Base-by-base conservation (phyloP, 768 basidiomycete genomes). In the Agaricus sinodeliciosus region DNA sequence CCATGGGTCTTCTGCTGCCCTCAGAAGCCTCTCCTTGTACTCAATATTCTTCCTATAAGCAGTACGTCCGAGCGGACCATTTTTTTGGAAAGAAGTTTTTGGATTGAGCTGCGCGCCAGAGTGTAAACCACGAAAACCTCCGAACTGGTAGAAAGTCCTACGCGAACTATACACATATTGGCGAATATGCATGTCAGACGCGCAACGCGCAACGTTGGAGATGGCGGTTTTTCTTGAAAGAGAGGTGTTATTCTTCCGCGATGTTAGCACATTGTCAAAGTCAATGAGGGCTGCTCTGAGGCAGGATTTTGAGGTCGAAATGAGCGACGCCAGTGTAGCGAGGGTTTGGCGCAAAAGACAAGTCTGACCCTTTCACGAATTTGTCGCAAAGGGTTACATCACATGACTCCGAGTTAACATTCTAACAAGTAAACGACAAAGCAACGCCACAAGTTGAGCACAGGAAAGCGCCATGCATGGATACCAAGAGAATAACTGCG, bases 1-100 rank as follows among this genome's bases (percentile, higher is more conserved):
- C 72, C 70, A 73, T 55, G 68, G 68, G 44, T 58, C 59, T 52
- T 74, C 72, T 9, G 72, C 69, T 12, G 67, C 69, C 12, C 19
- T 19, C 15, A 50, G 42, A 22, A 31, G n/a, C 5, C 12, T 15
- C 27, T 9, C 13, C 7, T 22, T 19, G 11, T 2, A 5, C 11
- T 8, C 11, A 31, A 8, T 11, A 11, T 31, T 11, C 1, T 31
- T 11, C 1, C 31, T 31, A 31, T 31, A 31, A 8, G 31, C 31
- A 31, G 31, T 1, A 31, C 11, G 7, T 31, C 11, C 4, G 31
- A 31, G 31, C 31, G 31, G 11, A 5, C 2, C 2, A 4, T 8
- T 11, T 31, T 3, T 7, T 7, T 31, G 8, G 31, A 31, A 7
- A 31, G 31, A 1, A 3, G 31, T 7, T 7, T 11, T 7, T 11